phyloP scores from a whole-genome alignment of 495 filamentous ascomycete genomes.

The Xylaria curta region DNA sequence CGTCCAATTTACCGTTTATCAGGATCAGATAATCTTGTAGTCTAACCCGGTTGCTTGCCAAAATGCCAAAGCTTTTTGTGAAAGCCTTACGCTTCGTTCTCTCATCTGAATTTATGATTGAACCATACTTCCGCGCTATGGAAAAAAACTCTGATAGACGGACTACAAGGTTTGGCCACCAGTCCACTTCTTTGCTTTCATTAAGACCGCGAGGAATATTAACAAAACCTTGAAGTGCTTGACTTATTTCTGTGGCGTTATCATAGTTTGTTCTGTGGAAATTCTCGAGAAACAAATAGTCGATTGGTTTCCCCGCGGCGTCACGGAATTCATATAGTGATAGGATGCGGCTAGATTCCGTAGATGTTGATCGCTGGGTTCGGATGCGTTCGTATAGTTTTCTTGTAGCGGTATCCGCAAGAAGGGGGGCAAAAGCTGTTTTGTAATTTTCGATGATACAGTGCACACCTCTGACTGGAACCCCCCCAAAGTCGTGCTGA shows the following conservation, averaged over 20 bases:
- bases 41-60: neutral
- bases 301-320: constrained; percentile 1
- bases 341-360: neutral
- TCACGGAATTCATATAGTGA: neutral
- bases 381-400: neutral
- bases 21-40: constrained; percentile 13
- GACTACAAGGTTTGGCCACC: constrained; percentile 5
- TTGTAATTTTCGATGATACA: constrained; percentile 12
- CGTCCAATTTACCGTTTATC: neutral
- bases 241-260: neutral
- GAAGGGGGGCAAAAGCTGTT: neutral
- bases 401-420: neutral
- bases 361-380: neutral
- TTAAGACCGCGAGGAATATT: neutral
- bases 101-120: no score
- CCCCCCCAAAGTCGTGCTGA: neutral
- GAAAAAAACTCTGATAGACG: no score
- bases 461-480: neutral
- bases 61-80: neutral
- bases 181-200: neutral
- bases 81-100: neutral
- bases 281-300: constrained; percentile 16
- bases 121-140: no score
- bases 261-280: neutral
- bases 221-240: no score